These are phyloP conservation scores for Tolypocladium tropicale DNA, from an alignment of 2,329 filamentous ascomycete genomes.

Conservation along the genomic window DNA sequence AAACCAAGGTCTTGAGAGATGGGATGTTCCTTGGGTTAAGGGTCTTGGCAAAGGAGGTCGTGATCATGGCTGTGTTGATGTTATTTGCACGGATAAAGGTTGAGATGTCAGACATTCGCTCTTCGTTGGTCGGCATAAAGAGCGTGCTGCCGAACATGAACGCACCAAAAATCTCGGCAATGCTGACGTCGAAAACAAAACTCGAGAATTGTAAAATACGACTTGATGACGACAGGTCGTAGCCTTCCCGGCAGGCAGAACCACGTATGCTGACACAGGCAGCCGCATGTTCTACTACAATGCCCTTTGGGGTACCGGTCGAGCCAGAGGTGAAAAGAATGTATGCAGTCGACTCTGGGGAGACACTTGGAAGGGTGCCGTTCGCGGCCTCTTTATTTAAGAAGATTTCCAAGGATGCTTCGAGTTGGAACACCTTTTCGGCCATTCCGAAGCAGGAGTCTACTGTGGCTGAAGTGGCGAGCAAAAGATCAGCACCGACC, in stretches of 20 bases:
- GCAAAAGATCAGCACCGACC: slow-evolving; percentile 1
- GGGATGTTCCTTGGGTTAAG: slow-evolving; percentile 1
- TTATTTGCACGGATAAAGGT: neutral
- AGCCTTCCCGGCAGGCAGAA: slow-evolving; percentile 35
- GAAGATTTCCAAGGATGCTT: neutral
- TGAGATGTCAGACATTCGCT: slow-evolving; percentile 1
- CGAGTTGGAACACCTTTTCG: neutral
- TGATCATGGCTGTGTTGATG: neutral
- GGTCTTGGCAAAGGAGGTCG: slow-evolving; percentile 1
- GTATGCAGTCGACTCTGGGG: slow-evolving; percentile 6
- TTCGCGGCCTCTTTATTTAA: neutral
- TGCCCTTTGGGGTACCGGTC: slow-evolving; percentile 17
- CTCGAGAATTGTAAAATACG: neutral
- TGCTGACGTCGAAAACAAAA: slow-evolving; percentile 1
- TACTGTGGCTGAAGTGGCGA: slow-evolving; percentile 1
- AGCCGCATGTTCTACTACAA: slow-evolving; percentile 32
- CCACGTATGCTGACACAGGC: slow-evolving; percentile 39
- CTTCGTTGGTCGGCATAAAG: slow-evolving; percentile 4
- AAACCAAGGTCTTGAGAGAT: slow-evolving; percentile 10
- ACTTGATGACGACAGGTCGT: slow-evolving; percentile 15
- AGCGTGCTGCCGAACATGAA: slow-evolving; percentile 4
- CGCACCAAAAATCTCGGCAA: neutral
- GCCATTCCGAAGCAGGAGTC: neutral
- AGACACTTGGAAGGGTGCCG: neutral
- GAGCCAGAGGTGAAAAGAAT: slow-evolving; percentile 17